phyloP scores from a whole-genome alignment of 2,329 filamentous ascomycete species.

The Amylocarpus encephaloides region DNA sequence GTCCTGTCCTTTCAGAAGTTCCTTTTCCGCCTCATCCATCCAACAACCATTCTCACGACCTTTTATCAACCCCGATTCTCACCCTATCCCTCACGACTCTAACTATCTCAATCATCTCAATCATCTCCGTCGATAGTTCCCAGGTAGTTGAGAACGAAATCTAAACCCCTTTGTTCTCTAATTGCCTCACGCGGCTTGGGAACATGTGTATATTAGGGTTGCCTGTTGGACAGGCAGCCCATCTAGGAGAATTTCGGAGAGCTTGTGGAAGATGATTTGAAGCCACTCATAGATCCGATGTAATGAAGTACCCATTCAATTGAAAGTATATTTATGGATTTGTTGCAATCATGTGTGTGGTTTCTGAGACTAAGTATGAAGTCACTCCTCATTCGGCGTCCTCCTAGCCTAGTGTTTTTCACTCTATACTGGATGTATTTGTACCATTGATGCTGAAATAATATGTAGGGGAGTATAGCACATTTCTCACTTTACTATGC shows the following conservation, averaged over 20 bases:
- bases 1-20: constrained; percentile 31
- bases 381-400: neutral
- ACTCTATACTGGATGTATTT: too few species aligned
- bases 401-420: too few species aligned
- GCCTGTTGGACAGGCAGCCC: constrained; percentile 2
- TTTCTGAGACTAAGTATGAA: neutral
- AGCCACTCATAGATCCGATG: constrained; percentile 11
- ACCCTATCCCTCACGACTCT: neutral
- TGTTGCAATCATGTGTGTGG: neutral
- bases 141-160: neutral
- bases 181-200: neutral
- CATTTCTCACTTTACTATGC: too few species aligned
- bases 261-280: constrained; percentile 1
- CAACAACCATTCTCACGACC: neutral
- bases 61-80: neutral
- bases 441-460: too few species aligned
- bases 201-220: constrained; percentile 7
- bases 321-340: neutral
- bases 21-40: constrained; percentile 11
- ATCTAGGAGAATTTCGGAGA: neutral
- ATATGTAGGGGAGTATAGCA: too few species aligned
- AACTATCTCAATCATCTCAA: neutral
- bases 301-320: constrained; percentile 8
- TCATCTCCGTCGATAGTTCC: neutral
- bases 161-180: neutral